Evolutionary conservation across 179 eudicot genomes (phyloP), one percentile per base, ranked within the genome.

Genomic region (Spergularia azorica): DNA sequence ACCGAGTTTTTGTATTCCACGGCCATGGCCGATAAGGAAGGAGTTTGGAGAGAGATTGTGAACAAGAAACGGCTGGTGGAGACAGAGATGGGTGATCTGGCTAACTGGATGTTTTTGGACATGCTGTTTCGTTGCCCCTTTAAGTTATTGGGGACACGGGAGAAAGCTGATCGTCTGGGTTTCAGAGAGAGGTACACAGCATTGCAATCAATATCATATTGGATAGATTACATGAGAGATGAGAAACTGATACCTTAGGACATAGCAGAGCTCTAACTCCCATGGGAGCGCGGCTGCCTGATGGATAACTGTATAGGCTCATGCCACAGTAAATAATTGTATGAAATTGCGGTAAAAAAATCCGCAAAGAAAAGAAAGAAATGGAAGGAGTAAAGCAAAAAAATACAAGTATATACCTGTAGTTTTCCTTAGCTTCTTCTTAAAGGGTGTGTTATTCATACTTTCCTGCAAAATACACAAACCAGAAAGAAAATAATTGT

Each of bases 71-170:
- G 88, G 16, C 72, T 94, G 79, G 70, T 83, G 51, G 82, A 76
- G 2, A 87, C 88, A 15, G 85, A 83, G 21, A 87, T 94, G 89
- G 90, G 79, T 63, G 90, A 87, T 60, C 83, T 91, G 83, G 97
- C 96, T 8, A 94, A 92, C 67, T 94, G 96, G 96, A 74, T 52
- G 5, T 92, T 92, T 69, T 57, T 94, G 74, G 98, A 94, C 79
- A 43, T 79, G 38, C 20, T 94, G 83, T 94, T 94, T 70, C 71
- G 94, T 32, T 90, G 89, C 26, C 98, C 97, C 13, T 51, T 76
- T 65, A 94, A 88, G 77, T 86, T 94, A 87, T 56, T 87, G 66
- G 88, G 84, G 21, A 88, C 81, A 2, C 75, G 97, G 38, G 89
- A 83, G 2, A 94, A 94, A 80, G 90, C 78, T 36, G 93, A 94